These are phyloP conservation scores for Aegilops sharonensis DNA, from an alignment of 176 grass and related monocot species.

Conservation along the genomic window DNA sequence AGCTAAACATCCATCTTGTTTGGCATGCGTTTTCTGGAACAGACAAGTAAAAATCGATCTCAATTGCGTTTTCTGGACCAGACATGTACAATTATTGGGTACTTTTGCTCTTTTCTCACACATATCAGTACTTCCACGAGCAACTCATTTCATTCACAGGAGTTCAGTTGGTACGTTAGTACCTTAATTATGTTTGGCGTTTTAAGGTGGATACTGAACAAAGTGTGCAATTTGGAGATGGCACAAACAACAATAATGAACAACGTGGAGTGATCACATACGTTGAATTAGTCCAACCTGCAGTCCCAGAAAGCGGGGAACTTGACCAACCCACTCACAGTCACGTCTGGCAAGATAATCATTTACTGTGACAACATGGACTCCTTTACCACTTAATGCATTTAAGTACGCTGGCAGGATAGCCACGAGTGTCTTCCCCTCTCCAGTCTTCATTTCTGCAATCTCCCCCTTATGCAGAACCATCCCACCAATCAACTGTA, in stretches of 20 bases:
- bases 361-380: constrained; percentile 97
- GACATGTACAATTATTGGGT: background rate
- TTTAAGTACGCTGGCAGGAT: constrained; percentile 92
- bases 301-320: constrained; percentile 91
- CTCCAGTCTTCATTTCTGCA: constrained; percentile 97
- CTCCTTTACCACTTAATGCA: constrained; percentile 91
- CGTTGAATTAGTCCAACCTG: constrained; percentile 99
- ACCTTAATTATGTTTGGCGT: constrained; percentile 19
- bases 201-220: constrained; percentile 9
- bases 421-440: constrained; percentile 98
- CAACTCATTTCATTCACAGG: background rate
- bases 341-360: constrained; percentile 97
- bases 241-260: constrained; percentile 32
- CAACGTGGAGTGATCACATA: constrained; percentile 62
- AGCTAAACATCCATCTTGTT: constrained; percentile 15
- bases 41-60: background rate
- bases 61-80: constrained; percentile 9
- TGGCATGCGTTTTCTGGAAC: background rate
- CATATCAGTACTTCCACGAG: constrained; percentile 7
- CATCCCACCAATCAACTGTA: constrained; percentile 86
- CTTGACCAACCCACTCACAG: constrained; percentile 99
- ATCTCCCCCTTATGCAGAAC: constrained; percentile 98
- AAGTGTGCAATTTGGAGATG: constrained; percentile 21
- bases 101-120: constrained; percentile 9
- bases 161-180: background rate